A percentile compares a stretch with the other conserved stretches of the same genome.
Evolutionary conservation across 192 early-diverging fungal species (phyloP).

Genomic region (Coemansia sp.): DNA sequence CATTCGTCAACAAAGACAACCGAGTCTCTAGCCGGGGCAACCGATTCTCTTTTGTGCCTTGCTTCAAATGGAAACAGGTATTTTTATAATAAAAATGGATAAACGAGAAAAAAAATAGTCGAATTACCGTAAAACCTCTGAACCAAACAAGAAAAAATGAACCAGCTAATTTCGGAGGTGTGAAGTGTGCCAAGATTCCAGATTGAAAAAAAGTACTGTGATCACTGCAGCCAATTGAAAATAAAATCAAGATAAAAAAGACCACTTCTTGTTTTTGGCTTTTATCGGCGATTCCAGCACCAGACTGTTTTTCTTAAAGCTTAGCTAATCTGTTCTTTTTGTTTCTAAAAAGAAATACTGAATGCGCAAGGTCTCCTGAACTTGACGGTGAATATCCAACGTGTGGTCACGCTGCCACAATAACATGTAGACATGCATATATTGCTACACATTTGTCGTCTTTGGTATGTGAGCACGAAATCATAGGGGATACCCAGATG

Average conservation of each 20-base stretch:
- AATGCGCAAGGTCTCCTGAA: too few species aligned
- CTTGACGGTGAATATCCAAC: too few species aligned
- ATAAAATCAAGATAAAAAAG: too few species aligned
- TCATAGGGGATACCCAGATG: not conserved
- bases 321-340: too few species aligned
- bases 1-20: not conserved
- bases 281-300: too few species aligned
- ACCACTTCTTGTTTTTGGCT: too few species aligned
- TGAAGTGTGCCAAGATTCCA: not conserved
- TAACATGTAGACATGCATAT: not conserved
- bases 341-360: too few species aligned
- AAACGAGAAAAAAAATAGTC: not conserved
- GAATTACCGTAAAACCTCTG: not conserved
- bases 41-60: not conserved
- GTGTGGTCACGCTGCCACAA: too few species aligned
- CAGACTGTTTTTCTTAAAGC: too few species aligned
- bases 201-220: not conserved
- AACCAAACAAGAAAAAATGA: not conserved
- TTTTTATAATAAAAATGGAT: not conserved
- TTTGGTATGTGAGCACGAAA: not conserved
- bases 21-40: not conserved
- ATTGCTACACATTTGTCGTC: not conserved
- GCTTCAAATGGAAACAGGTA: not conserved
- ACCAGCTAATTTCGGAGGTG: not conserved
- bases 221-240: not conserved